Conservation (phyloP, 352 stramenopile genomes). For the Phytopythium chamaehyphon region DNA sequence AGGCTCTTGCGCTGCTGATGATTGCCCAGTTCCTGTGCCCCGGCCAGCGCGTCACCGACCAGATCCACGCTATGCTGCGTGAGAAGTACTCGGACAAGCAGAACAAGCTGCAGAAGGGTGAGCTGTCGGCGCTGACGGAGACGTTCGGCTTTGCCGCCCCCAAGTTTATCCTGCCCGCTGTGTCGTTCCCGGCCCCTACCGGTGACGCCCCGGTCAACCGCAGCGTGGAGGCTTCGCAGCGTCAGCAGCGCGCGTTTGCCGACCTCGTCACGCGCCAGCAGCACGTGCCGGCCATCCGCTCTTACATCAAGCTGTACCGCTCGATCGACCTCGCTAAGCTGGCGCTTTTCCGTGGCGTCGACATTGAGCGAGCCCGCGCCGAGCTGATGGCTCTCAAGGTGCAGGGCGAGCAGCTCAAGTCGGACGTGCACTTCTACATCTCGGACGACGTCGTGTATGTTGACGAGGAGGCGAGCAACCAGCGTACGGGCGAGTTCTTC, state of each 20-base stretch:
- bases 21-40: constrained; percentile 90
- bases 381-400: constrained; percentile 85
- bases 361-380: constrained; percentile 56
- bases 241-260: constrained; percentile 86
- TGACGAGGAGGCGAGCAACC: constrained; percentile 79
- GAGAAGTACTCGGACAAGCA: constrained; percentile 95
- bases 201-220: constrained; percentile 53
- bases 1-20: constrained; percentile 92
- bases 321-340: constrained; percentile 95
- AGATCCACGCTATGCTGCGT: constrained; percentile 85
- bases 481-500: constrained; percentile 88
- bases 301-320: constrained; percentile 97
- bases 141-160: constrained; percentile 92
- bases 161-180: constrained; percentile 93
- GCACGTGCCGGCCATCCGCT: constrained; percentile 89
- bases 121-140: constrained; percentile 78
- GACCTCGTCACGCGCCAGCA: constrained; percentile 88
- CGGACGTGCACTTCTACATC: constrained; percentile 84
- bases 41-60: constrained; percentile 77
- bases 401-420: constrained; percentile 53
- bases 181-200: constrained; percentile 28
- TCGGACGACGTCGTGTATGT: constrained; percentile 75
- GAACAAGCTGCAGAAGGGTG: constrained; percentile 77
- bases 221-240: constrained; percentile 56
- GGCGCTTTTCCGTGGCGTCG: constrained; percentile 85